Percentiles rank a stretch among this genome's conserved stretches.
Conservation (phyloP, 441 rosid species). For the Gossypium davidsonii region DNA sequence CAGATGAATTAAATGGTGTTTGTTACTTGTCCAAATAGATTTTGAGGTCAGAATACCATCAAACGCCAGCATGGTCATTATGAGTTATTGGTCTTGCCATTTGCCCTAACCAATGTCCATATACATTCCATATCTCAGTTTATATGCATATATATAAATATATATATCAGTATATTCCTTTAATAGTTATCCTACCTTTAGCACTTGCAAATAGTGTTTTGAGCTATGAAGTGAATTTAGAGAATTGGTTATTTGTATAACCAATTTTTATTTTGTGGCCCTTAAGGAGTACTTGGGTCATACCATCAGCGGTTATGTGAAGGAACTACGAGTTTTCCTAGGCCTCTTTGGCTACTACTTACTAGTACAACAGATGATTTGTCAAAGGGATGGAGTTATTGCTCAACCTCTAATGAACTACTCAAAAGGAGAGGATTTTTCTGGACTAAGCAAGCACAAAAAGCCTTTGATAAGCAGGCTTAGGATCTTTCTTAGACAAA, state of each 20-base stretch:
- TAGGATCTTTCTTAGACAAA: too few relatives aligned
- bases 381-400: background rate
- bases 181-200: constrained; percentile 3
- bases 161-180: background rate
- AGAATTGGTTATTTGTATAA: background rate
- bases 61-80: background rate
- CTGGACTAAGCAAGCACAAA: background rate
- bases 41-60: background rate
- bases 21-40: background rate
- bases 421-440: background rate
- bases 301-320: background rate
- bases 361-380: background rate
- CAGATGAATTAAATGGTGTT: background rate
- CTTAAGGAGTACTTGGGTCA: background rate
- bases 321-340: background rate
- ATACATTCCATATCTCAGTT: background rate
- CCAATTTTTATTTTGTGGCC: background rate
- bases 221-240: background rate
- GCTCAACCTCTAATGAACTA: background rate
- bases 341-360: background rate
- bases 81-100: background rate
- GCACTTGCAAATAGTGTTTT: background rate
- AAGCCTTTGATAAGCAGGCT: background rate
- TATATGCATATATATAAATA: background rate
- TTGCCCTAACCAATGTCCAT: background rate